These are phyloP conservation scores for Chloromonas sp. DNA, from an alignment of 163 green algal genomes.

Conservation along the genomic window DNA sequence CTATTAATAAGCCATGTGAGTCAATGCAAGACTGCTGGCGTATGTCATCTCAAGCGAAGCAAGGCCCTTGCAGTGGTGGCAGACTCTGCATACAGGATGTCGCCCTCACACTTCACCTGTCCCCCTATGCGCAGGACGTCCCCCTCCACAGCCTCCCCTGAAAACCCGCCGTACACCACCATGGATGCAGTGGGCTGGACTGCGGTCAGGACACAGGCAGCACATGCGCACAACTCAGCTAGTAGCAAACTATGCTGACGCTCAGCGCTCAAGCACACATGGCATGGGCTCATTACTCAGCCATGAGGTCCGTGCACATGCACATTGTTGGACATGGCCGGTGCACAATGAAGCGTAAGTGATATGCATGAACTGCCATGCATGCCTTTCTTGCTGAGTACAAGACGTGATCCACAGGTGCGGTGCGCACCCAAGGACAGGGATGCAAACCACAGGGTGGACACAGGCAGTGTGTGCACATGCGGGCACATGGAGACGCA, in stretches of 20 bases:
- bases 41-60: too few species aligned
- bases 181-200: neutral
- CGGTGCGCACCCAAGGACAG: too few species aligned
- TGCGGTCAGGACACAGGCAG: neutral
- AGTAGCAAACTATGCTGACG: too few species aligned
- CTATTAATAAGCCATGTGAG: too few species aligned
- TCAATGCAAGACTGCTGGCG: too few species aligned
- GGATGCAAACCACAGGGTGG: too few species aligned
- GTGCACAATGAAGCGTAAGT: neutral
- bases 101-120: neutral
- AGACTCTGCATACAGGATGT: too few species aligned
- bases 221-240: neutral
- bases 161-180: constrained; percentile 43
- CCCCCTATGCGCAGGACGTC: constrained; percentile 30
- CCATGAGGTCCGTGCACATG: neutral
- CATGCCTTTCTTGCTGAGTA: too few species aligned
- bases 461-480: neutral
- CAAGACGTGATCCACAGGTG: too few species aligned
- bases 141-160: constrained; percentile 33
- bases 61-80: too few species aligned
- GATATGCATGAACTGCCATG: neutral
- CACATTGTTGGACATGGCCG: neutral
- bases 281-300: neutral
- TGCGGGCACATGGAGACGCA: neutral
- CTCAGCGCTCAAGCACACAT: neutral